Evolutionary conservation across 768 basidiomycete species (phyloP), one percentile per base, ranked within the genome.

Genomic region (Amanita pallidorosea): DNA sequence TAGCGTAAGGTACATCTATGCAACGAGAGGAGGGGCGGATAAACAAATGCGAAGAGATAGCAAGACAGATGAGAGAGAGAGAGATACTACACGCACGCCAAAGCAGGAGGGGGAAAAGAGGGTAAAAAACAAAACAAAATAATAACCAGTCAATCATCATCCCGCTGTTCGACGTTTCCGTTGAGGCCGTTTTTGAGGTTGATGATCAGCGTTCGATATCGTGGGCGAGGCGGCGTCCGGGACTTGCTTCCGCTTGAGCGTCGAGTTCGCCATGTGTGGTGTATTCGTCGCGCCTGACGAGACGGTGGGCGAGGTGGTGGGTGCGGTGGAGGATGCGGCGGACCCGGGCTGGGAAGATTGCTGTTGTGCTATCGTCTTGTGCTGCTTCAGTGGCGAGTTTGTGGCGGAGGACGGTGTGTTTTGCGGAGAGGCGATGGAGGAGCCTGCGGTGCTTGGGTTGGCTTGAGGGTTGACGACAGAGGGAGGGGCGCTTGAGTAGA

Each of bases 371-470:
- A 77, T 74, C 45, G 74, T 73, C 61, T 83, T 83, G 60, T 76
- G 74, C 65, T 79, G 78, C 65, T 86, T 85, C 63, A 72, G 74
- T 11, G 77, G 78, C 22, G 79, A 76, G 53, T 70, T 79, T 52
- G 71, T 69, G 47, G 73, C 73, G 48, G 80, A 76, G 35, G 70
- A 62, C 1, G 76, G 61, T 2, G 69, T 63, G 56, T 75, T 77
- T 70, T 79, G 74, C 17, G 75, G 77, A 23, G 77, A 79, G 55
- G 60, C 67, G 57, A 69, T 65, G 47, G 60, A 58, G 5, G 58
- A 56, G 52, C 29, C 29, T 8, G 60, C 57, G 25, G 58, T 62
- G 51, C 57, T 61, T 17, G 54, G 56, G 46, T 54, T 63, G 27
- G 60, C 55, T 12, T 63, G 60, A 15, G 74, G 69, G 50, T 79